Evolutionary conservation across 129 eudicot genomes (phyloP).

Genomic region (Arctium minus): DNA sequence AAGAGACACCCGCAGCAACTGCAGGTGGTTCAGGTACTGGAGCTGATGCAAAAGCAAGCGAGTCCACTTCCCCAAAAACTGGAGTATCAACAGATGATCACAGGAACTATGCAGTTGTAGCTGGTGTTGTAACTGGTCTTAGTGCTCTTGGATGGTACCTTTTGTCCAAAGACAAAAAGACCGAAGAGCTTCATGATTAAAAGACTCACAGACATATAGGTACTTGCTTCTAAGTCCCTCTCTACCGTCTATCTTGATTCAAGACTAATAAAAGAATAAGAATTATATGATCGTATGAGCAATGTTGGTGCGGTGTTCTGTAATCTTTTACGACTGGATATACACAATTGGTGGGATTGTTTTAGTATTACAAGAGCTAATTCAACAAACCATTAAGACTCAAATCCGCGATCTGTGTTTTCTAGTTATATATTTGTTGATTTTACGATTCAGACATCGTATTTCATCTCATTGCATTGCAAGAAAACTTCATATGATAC

Average conservation of each 20-base stretch:
- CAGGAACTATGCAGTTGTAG: slow-evolving; percentile 79
- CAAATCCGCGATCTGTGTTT: slow-evolving; percentile 5
- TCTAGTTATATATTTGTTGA: background rate
- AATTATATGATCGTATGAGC: slow-evolving; percentile 12
- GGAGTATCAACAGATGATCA: slow-evolving; percentile 61
- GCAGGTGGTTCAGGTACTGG: slow-evolving; percentile 43
- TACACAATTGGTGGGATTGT: slow-evolving; percentile 7
- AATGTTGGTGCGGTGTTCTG: slow-evolving; percentile 4
- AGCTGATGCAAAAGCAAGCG: slow-evolving; percentile 67
- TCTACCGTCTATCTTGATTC: background rate
- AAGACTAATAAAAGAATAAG: slow-evolving; percentile 16
- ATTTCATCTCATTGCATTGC: background rate
- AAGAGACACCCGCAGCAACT: slow-evolving; percentile 48
- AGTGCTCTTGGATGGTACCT: slow-evolving; percentile 74
- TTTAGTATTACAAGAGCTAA: slow-evolving; percentile 10
- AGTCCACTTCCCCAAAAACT: slow-evolving; percentile 35
- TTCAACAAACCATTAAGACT: slow-evolving; percentile 12
- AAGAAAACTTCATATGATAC: background rate
- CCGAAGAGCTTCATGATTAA: slow-evolving; percentile 68
- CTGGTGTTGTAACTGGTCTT: slow-evolving; percentile 53
- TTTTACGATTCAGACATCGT: slow-evolving; percentile 5
- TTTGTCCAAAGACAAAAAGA: slow-evolving; percentile 45
- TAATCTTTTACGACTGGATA: slow-evolving; percentile 11
- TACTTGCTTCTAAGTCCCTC: slow-evolving; percentile 14
- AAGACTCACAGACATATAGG: slow-evolving; percentile 19